Conservation (phyloP, 371 early-diverging fungal genomes). For the Cladochytrium tenue region DNA sequence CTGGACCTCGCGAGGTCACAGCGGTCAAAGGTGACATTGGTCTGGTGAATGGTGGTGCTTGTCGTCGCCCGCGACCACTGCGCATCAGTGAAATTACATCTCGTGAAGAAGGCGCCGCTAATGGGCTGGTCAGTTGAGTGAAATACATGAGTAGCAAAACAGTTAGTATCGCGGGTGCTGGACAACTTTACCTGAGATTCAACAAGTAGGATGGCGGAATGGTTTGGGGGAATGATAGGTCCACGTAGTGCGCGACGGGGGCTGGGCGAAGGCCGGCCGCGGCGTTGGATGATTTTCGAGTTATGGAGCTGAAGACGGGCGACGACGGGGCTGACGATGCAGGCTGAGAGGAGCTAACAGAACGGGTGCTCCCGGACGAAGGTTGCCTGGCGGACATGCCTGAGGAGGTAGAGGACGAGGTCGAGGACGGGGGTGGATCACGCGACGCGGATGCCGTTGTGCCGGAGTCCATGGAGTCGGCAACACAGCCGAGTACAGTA, state of each 20-base stretch:
- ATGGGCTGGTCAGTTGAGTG: neutral
- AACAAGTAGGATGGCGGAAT: slow-evolving; percentile 9
- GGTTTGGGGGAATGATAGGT: slow-evolving; percentile 4
- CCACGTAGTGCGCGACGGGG: slow-evolving; percentile 10
- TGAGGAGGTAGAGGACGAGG: neutral
- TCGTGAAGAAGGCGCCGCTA: slow-evolving; percentile 2
- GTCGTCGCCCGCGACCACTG: slow-evolving; percentile 6
- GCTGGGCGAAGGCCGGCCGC: slow-evolving; percentile 5
- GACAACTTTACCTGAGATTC: neutral
- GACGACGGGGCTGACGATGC: neutral
- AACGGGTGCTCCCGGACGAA: neutral
- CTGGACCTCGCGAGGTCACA: neutral
- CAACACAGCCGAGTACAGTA: too few species aligned
- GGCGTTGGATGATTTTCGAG: slow-evolving; percentile 10
- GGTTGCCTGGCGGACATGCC: neutral
- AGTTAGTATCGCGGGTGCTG: neutral
- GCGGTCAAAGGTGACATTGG: slow-evolving; percentile 4
- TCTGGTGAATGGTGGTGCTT: slow-evolving; percentile 4
- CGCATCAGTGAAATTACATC: neutral
- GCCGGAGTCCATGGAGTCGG: too few species aligned
- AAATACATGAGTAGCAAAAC: neutral
- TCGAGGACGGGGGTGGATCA: neutral
- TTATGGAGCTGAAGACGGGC: neutral
- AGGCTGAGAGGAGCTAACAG: too few species aligned
- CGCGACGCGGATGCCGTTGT: neutral